These are phyloP conservation scores for Paecilomyces fulvus DNA, from an alignment of 2,329 filamentous ascomycete genomes.

Conservation along the genomic window DNA sequence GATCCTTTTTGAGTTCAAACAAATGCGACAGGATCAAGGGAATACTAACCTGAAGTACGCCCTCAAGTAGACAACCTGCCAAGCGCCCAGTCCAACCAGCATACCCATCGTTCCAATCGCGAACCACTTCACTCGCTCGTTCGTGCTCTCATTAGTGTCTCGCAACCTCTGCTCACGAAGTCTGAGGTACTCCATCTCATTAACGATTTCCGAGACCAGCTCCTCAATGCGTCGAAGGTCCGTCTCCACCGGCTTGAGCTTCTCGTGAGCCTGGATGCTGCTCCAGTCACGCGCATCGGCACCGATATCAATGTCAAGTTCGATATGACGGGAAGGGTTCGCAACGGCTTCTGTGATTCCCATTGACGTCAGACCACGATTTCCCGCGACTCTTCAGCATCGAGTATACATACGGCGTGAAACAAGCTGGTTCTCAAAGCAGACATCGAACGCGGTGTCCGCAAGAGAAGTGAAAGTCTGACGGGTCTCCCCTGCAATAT, in stretches of 20 bases:
- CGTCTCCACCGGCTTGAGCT: constrained; percentile 93
- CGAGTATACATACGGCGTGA: constrained; percentile 49
- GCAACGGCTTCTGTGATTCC: constrained; percentile 25
- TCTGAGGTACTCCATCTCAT: constrained; percentile 94
- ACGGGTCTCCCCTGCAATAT: constrained; percentile 83
- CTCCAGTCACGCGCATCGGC: constrained; percentile 98
- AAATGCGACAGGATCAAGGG: constrained; percentile 1
- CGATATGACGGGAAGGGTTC: constrained; percentile 60
- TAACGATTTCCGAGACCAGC: constrained; percentile 76
- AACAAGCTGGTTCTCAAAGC: constrained; percentile 78
- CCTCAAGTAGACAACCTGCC: constrained; percentile 96
- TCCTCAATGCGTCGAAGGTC: constrained; percentile 91
- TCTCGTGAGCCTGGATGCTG: constrained; percentile 90
- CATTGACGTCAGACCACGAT: constrained; percentile 1
- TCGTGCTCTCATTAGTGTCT: constrained; percentile 99
- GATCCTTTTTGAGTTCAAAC: neutral
- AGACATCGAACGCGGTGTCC: constrained; percentile 91
- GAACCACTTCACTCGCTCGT: constrained; percentile 98
- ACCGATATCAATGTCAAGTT: constrained; percentile 92
- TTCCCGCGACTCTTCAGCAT: neutral
- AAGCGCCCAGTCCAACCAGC: constrained; percentile 78
- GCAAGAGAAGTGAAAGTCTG: constrained; percentile 90
- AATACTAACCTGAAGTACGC: constrained; percentile 77
- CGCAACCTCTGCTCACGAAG: constrained; percentile 84
- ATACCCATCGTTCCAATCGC: constrained; percentile 88